Conservation (phyloP, 2,329 filamentous ascomycete genomes). For the Arthrinium puccinioides region DNA sequence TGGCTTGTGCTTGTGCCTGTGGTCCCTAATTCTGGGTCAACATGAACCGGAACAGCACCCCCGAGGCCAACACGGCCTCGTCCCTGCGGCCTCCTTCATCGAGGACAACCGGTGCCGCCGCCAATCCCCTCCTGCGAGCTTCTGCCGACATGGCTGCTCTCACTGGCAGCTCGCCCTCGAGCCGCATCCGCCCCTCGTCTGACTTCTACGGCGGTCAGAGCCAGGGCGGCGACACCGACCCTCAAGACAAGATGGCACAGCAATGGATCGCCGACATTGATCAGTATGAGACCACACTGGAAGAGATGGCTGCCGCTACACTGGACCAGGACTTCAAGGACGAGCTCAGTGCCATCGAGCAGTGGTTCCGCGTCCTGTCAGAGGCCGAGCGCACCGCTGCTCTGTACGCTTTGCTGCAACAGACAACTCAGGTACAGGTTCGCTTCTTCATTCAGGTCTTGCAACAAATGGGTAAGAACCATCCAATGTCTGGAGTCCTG, state of each 20-base stretch:
- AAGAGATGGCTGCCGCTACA: constrained; percentile 98
- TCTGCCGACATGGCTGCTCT: constrained; percentile 94
- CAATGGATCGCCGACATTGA: constrained; percentile 99
- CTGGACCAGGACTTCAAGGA: constrained; percentile 99
- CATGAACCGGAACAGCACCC: constrained; percentile 89
- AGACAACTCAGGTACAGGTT: constrained; percentile 98
- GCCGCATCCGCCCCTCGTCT: constrained; percentile 85
- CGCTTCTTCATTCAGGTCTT: constrained; percentile 98
- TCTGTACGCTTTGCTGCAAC: constrained; percentile 89
- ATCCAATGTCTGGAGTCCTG: constrained; percentile 91
- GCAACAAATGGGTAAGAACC: constrained; percentile 97
- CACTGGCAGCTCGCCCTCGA: constrained; percentile 56
- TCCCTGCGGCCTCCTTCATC: constrained; percentile 78
- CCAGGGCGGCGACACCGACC: constrained; percentile 68
- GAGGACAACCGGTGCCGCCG: constrained; percentile 67
- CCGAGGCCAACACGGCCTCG: constrained; percentile 76
- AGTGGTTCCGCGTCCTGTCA: constrained; percentile 97
- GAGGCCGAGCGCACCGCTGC: constrained; percentile 95
- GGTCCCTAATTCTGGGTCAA: too few relatives aligned
- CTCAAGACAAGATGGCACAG: constrained; percentile 87
- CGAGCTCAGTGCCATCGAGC: constrained; percentile 95
- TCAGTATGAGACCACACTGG: constrained; percentile 95
- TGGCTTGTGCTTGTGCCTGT: too few relatives aligned
- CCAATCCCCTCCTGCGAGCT: constrained; percentile 83
- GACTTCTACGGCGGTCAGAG: constrained; percentile 80